Evolutionary conservation across 805 yeast species (phyloP), one percentile per base, ranked within the genome.

Genomic region (Ogataea pignaliae): DNA sequence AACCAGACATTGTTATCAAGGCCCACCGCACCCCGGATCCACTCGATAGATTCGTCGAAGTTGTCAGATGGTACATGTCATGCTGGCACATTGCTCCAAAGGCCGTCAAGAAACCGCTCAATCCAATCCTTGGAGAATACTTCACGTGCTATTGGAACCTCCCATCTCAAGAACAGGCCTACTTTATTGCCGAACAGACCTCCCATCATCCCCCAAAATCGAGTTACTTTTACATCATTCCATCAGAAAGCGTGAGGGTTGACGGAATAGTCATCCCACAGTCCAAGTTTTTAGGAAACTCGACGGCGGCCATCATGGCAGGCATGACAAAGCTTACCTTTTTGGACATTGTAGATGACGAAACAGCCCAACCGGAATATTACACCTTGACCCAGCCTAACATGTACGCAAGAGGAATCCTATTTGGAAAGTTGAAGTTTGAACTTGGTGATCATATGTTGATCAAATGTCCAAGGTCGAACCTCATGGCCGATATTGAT

Each of bases 191-290:
- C 1, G 99, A 93, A 64, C 99, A 93, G 64, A 90, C 97, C 0
- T 86, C 96, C 29, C 99, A 93, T 59, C 99, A 93, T 62, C 98
- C 99, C n/a, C 99, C 99, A 12, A 85, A 93, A 61, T 88, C 97
- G 0, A 83, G 96, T 0, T 93, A 91, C 65, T 93, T 89, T 60
- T 93, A 88, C 62, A 71, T 83, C 65, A 76, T 87, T 32, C 99
- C 99, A 0, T 85, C 80, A 45, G 76, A 78, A 46, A 78, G 79
- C 53, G 86, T 93, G 46, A 78, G 93, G 50, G 88, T 84, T 17
- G 99, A 93, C 59, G 99, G 99, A 29, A 75, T 85, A 12, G 80
- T 89, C 15, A 73, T 88, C 36, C 99, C 99, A 17, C 83, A 78
- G 58, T 89, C 97, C 1, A 78, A 79, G 56, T 93, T 93, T 57